These are phyloP conservation scores for Mycena indigotica DNA, from an alignment of 768 basidiomycete genomes.

Conservation along the genomic window DNA sequence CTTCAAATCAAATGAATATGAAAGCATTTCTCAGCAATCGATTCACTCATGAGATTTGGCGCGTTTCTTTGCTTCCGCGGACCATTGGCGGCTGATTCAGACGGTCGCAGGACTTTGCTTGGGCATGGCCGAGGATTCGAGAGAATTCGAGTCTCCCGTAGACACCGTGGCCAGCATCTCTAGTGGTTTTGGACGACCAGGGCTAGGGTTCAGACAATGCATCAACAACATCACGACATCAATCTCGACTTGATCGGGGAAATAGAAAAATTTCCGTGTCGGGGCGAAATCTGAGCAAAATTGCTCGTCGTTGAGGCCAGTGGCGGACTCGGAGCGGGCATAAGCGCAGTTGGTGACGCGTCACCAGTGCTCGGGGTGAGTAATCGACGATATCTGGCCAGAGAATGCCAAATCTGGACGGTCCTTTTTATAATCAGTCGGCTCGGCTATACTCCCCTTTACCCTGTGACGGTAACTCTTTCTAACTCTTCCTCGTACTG, in stretches of 20 bases:
- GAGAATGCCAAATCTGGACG: neutral
- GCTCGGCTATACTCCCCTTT: too few relatives aligned
- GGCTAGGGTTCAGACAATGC: too few relatives aligned
- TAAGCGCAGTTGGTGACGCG: neutral
- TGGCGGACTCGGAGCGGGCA: neutral
- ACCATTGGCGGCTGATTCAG: constrained; percentile 4
- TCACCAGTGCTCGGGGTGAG: neutral
- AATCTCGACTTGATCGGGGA: neutral
- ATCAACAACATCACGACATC: neutral
- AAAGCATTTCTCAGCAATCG: too few relatives aligned
- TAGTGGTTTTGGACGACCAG: too few relatives aligned
- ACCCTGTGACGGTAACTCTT: neutral
- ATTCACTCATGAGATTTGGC: too few relatives aligned
- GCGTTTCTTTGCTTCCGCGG: constrained; percentile 20
- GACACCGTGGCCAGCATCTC: too few relatives aligned
- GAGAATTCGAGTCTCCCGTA: too few relatives aligned
- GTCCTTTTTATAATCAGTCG: neutral
- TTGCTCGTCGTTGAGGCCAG: neutral
- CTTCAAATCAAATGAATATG: neutral
- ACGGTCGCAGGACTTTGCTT: too few relatives aligned
- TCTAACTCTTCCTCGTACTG: neutral
- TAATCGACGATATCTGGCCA: neutral
- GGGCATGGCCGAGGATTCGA: neutral
- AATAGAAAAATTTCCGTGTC: too few relatives aligned
- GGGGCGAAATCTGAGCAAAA: neutral